phyloP scores from a whole-genome alignment of 116 monocot species.

The Posidonia oceanica region DNA sequence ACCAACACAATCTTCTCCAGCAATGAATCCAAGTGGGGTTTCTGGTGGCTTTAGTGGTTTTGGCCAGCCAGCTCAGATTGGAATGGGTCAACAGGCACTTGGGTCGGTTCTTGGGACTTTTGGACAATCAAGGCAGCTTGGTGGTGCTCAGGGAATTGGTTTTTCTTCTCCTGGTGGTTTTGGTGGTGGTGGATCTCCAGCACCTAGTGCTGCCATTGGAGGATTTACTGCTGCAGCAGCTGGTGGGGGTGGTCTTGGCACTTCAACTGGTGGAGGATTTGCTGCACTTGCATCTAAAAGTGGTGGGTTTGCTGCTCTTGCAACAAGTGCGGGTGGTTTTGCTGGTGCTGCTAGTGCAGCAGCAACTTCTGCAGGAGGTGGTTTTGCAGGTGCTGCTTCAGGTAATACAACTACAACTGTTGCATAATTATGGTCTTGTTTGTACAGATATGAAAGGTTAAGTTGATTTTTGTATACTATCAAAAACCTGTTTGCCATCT shows the following conservation, averaged over 20 bases:
- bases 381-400: conserved; percentile 3
- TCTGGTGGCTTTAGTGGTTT: conserved; percentile 41
- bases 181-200: conserved; percentile 19
- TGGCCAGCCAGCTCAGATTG: conserved; percentile 72
- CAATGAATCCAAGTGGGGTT: conserved; percentile 25
- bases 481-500: too few relatives aligned
- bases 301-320: conserved; percentile 31
- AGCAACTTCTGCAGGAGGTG: neutral
- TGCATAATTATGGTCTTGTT: too few relatives aligned
- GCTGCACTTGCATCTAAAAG: conserved; percentile 21
- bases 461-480: too few relatives aligned
- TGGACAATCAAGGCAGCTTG: conserved; percentile 88
- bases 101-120: conserved; percentile 94
- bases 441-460: too few relatives aligned
- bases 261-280: conserved; percentile 37
- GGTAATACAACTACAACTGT: neutral
- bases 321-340: conserved; percentile 25
- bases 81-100: conserved; percentile 69
- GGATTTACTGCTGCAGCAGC: conserved; percentile 26
- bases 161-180: conserved; percentile 19
- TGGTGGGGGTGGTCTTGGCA: conserved; percentile 13
- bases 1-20: conserved; percentile 33
- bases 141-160: conserved; percentile 33
- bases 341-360: conserved; percentile 8
- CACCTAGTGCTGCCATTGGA: conserved; percentile 8